Base-by-base conservation (phyloP, 768 basidiomycete genomes). In the Tremella yokohamensis region DNA sequence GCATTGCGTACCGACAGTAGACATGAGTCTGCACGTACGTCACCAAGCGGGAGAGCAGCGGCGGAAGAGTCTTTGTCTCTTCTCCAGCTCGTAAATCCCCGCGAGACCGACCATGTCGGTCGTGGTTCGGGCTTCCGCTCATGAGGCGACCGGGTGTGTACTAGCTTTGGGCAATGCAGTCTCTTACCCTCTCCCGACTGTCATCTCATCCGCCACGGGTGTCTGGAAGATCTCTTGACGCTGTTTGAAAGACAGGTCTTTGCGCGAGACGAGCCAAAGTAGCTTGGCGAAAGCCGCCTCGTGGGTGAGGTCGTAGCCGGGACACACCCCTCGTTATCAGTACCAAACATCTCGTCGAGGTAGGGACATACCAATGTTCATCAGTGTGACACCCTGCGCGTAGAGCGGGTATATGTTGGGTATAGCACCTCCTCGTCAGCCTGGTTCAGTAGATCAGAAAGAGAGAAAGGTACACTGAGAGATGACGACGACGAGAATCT, bases 251-350 rank as follows among this genome's bases (percentile, higher is more conserved):
- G 57, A 61, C 3, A 72, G 53, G 42, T 72, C 68, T 40, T 66
- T 62, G 40, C 66, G 48, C 13, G 64, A 65, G 18, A 72, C 70
- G 11, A 72, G 57, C 70, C 70, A 72, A 2, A 72, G 52, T 6
- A 72, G 61, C 58, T 72, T 72, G 4, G 70, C 70, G 25, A 72
- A 72, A 2, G 70, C 70, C 16, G 70, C 70, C 57, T 72, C 70
- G 61, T 72, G 70, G 18, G 68, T 72, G 16, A 72, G 55, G 54
- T 72, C 70, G 55, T 72, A 68, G 8, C 70, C 70, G 19, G 70
- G 70, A 24, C 67, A 45, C 1, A 72, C 70, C 13, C 70, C 42
- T 45, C 22, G 4, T 45, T 22, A 6, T 45, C 42, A 45, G 42
- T 15, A 8, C 8, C 42, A 37, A 15, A 11, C 38, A 38, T 12